These are phyloP conservation scores for Aspergillus pseudoterreus DNA, from an alignment of 2,329 filamentous ascomycete genomes.

Conservation along the genomic window DNA sequence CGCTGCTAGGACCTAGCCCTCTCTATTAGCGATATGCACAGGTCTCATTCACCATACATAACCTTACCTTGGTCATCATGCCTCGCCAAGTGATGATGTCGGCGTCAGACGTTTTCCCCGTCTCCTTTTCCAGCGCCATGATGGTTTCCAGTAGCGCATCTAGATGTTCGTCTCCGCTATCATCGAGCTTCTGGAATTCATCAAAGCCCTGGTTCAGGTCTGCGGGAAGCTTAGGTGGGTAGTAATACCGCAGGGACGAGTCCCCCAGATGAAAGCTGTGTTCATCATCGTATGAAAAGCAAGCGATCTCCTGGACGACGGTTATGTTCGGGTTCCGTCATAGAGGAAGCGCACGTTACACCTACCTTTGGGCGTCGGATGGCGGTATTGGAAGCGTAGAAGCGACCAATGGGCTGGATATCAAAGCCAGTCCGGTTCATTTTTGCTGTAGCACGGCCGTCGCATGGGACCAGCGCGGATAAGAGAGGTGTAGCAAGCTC, in stretches of 20 bases:
- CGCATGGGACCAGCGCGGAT: background rate
- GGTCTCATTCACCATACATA: background rate
- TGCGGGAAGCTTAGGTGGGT: slow-evolving; percentile 66
- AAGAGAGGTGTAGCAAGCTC: too few relatives aligned
- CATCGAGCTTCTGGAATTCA: slow-evolving; percentile 77
- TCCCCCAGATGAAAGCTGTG: slow-evolving; percentile 73
- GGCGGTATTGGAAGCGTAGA: slow-evolving; percentile 63
- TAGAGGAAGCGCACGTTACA: background rate
- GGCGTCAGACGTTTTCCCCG: slow-evolving; percentile 64
- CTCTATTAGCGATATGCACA: background rate
- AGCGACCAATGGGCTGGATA: slow-evolving; percentile 67
- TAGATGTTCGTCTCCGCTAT: slow-evolving; percentile 79
- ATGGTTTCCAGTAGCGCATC: slow-evolving; percentile 78
- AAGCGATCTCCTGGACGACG: slow-evolving; percentile 73
- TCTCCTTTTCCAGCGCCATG: slow-evolving; percentile 66
- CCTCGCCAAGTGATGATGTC: slow-evolving; percentile 91
- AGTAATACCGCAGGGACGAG: slow-evolving; percentile 82
- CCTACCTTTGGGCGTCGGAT: slow-evolving; percentile 70
- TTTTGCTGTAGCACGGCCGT: background rate
- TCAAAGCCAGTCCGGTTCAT: slow-evolving; percentile 51
- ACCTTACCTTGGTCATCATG: slow-evolving; percentile 90
- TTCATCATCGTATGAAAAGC: slow-evolving; percentile 87
- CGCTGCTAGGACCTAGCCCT: slow-evolving; percentile 70
- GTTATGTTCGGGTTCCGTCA: slow-evolving; percentile 5
- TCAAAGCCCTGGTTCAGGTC: slow-evolving; percentile 80